Conservation (phyloP, 2,329 filamentous ascomycete genomes). For the Aureobasidium uvarum region DNA sequence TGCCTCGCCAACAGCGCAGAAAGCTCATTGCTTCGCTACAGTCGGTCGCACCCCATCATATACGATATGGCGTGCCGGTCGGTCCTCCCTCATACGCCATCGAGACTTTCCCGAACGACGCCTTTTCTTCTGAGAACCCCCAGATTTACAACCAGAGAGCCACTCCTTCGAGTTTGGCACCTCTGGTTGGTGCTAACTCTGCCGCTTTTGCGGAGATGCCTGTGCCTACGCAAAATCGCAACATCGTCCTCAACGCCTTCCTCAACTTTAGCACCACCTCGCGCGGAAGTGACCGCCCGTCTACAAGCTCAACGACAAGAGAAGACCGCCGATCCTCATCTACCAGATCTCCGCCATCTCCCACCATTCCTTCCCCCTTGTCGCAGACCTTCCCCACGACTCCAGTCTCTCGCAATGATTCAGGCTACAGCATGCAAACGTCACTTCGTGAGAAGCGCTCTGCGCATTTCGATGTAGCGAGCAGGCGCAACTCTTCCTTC, state of each 20-base stretch:
- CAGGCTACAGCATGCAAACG: slow-evolving; percentile 79
- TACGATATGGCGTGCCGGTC: slow-evolving; percentile 78
- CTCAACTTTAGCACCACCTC: slow-evolving; percentile 68
- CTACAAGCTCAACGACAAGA: slow-evolving; percentile 62
- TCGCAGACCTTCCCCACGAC: slow-evolving; percentile 76
- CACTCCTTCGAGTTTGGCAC: slow-evolving; percentile 69
- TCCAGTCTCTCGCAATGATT: slow-evolving; percentile 84
- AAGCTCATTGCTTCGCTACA: slow-evolving; percentile 89
- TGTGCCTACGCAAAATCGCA: slow-evolving; percentile 50
- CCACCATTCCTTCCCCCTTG: slow-evolving; percentile 74
- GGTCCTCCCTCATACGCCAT: slow-evolving; percentile 90
- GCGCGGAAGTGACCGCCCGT: slow-evolving; percentile 66
- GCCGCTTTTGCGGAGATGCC: slow-evolving; percentile 66
- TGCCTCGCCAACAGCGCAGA: slow-evolving; percentile 84
- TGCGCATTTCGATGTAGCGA: slow-evolving; percentile 75
- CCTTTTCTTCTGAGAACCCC: slow-evolving; percentile 83
- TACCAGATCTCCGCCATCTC: slow-evolving; percentile 55
- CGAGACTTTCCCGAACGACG: slow-evolving; percentile 87
- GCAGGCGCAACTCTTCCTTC: slow-evolving; percentile 82
- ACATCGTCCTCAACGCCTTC: slow-evolving; percentile 89
- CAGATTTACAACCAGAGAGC: slow-evolving; percentile 74
- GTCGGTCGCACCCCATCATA: slow-evolving; percentile 83
- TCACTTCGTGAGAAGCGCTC: slow-evolving; percentile 92
- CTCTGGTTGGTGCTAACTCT: slow-evolving; percentile 86
- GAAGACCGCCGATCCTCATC: slow-evolving; percentile 37